These are phyloP conservation scores for Pythium vanterpoolii DNA, from an alignment of 352 stramenopile species.

Conservation along the genomic window DNA sequence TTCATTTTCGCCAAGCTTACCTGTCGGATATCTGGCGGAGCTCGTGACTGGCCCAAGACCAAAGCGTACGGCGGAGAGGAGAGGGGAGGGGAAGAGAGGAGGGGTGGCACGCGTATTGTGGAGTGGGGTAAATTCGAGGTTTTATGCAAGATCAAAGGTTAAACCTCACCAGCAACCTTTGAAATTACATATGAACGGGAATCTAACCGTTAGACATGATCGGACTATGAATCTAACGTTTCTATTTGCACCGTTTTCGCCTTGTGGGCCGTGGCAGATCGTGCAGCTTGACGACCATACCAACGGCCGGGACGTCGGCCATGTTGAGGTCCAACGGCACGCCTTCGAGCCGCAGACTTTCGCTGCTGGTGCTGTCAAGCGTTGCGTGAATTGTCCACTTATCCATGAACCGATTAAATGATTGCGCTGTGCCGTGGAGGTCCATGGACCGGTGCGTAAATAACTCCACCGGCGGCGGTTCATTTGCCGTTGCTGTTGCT, in stretches of 20 bases:
- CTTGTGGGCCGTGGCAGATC: constrained; percentile 5
- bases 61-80: constrained; percentile 11
- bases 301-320: background rate
- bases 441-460: constrained; percentile 54
- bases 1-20: constrained; percentile 13
- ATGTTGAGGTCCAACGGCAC: constrained; percentile 14
- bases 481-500: background rate
- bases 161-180: background rate
- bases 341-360: constrained; percentile 34
- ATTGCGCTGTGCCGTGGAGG: constrained; percentile 34
- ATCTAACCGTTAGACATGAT: background rate
- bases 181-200: background rate
- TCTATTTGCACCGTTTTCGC: constrained; percentile 4
- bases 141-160: constrained; percentile 8
- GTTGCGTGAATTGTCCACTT: constrained; percentile 52
- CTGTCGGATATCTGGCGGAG: constrained; percentile 24
- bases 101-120: constrained; percentile 9
- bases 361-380: constrained; percentile 8
- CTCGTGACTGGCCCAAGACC: constrained; percentile 22
- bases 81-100: constrained; percentile 13
- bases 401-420: constrained; percentile 68
- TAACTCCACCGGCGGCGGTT: constrained; percentile 4
- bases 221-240: constrained; percentile 6
- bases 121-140: constrained; percentile 2
- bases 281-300: constrained; percentile 56